Conservation (phyloP, 2,329 filamentous ascomycete genomes). For the Dryadomyces quercus-mongolicae region DNA sequence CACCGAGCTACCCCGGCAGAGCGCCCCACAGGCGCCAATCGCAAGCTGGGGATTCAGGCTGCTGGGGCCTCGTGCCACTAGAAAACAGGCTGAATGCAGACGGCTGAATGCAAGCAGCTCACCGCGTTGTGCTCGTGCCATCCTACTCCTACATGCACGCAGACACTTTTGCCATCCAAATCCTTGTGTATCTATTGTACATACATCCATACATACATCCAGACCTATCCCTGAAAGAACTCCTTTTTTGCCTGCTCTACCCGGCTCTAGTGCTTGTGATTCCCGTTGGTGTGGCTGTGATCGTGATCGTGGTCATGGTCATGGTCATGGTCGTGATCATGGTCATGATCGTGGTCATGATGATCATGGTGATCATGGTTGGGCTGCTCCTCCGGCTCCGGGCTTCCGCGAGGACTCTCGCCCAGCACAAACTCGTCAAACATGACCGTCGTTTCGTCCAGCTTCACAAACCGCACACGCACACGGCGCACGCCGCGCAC, state of each 20-base stretch:
- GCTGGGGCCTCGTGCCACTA: background rate
- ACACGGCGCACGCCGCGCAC: constrained; percentile 78
- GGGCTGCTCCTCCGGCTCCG: constrained; percentile 43
- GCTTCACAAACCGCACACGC: constrained; percentile 69
- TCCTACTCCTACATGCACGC: too few relatives aligned
- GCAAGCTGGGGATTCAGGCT: background rate
- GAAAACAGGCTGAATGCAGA: background rate
- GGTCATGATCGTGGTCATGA: constrained; percentile 14
- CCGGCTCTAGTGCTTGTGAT: background rate
- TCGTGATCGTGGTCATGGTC: background rate
- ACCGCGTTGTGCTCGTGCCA: background rate
- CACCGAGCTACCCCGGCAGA: background rate
- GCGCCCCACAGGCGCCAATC: background rate
- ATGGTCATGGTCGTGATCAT: constrained; percentile 7
- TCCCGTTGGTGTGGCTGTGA: background rate
- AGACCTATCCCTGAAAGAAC: background rate
- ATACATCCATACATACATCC: background rate
- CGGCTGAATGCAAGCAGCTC: background rate
- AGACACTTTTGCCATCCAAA: background rate
- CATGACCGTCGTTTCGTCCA: constrained; percentile 40
- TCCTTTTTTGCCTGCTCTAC: background rate
- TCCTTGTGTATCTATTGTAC: background rate
- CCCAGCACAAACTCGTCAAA: constrained; percentile 71
- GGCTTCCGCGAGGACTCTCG: constrained; percentile 38
- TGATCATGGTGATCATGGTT: constrained; percentile 26